Base-by-base conservation (phyloP, 2,329 filamentous ascomycete species). In the Sporothrix dimorphospora region DNA sequence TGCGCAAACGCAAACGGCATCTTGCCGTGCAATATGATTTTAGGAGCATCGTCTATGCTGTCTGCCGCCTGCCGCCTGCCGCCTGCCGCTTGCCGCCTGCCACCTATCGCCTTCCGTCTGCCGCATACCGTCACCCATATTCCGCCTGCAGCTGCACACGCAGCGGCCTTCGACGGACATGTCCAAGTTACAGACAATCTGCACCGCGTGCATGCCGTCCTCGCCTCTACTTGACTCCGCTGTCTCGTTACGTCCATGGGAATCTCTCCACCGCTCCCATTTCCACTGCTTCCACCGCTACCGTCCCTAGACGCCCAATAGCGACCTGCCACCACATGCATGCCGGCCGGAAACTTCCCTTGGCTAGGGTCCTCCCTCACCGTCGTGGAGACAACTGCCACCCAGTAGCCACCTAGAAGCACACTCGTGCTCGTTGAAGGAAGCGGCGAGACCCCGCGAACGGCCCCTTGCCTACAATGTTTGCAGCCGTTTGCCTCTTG, bases 1-100 rank as follows among this genome's bases (percentile, higher is more conserved):
- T 34, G 61, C 61, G n/a, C 14, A 47, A 30, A 66, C 42, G 24
- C 40, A 66, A 49, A 47, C 24, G 40, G 61, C 42, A 53, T 21
- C 47, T 24, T 38, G 65, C 65, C 34, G 49, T 24, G 65, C 27
- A 40, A n/a, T 40, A 40, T 51, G 45, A 8, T 34, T 38, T 16
- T 67, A 34, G 42, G 61, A 66, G 42, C n/a, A 16, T 55, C 30
- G 47, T 53, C 47, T 53, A 45, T 65, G 49, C 42, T 42, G 61
- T 66, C 21, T 30, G 24, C 42, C 61, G 24, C 14, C 61, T 4
- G 61, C 40, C 59, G n/a, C 38, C 59, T 45, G 12, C 38, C 8
- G 30, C 24, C 19, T 59, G 38, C 40, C 61, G 19, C 21, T 14
- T 30, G 4, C 53, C 16, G 53, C 53, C 24, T 21, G n/a, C n/a